Conservation (phyloP, 2,329 filamentous ascomycete species). For the Penicillium sp. region DNA sequence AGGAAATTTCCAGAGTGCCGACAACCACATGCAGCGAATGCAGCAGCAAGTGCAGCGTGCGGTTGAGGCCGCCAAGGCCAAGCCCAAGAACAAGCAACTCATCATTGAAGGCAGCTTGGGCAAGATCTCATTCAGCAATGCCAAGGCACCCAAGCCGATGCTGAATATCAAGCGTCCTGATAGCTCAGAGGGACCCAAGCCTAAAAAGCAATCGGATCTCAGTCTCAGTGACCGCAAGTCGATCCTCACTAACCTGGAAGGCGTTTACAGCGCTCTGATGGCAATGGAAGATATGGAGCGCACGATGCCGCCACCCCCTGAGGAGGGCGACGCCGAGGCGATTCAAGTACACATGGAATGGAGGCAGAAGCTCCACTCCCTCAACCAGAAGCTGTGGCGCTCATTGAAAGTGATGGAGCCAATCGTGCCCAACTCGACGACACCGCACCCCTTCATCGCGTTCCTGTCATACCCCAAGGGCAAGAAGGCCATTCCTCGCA, state of each 20-base stretch:
- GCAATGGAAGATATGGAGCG: slow-evolving; percentile 90
- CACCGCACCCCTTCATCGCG: slow-evolving; percentile 86
- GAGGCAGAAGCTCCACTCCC: slow-evolving; percentile 64
- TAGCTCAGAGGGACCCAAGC: slow-evolving; percentile 56
- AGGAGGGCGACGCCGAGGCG: slow-evolving; percentile 63
- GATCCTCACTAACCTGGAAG: slow-evolving; percentile 80
- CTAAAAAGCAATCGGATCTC: slow-evolving; percentile 49
- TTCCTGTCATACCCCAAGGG: slow-evolving; percentile 93
- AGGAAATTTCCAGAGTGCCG: slow-evolving; percentile 74
- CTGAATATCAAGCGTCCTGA: slow-evolving; percentile 92
- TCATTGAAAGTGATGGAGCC: slow-evolving; percentile 90
- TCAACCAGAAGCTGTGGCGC: slow-evolving; percentile 79
- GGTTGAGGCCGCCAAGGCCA: slow-evolving; percentile 93
- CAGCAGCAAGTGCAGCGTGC: slow-evolving; percentile 97
- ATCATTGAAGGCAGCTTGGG: slow-evolving; percentile 94
- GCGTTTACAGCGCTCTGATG: slow-evolving; percentile 84
- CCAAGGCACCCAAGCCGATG: slow-evolving; percentile 91
- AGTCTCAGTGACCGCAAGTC: slow-evolving; percentile 72
- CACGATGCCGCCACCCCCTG: slow-evolving; percentile 65
- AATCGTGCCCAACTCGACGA: slow-evolving; percentile 67
- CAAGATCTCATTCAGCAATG: slow-evolving; percentile 98
- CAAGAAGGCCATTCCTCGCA: slow-evolving; percentile 89
- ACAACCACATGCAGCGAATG: slow-evolving; percentile 98
- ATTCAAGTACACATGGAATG: slow-evolving; percentile 75
- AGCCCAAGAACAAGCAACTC: slow-evolving; percentile 95